Base-by-base conservation (phyloP, 805 yeast species). In the Candida hispaniensis region DNA sequence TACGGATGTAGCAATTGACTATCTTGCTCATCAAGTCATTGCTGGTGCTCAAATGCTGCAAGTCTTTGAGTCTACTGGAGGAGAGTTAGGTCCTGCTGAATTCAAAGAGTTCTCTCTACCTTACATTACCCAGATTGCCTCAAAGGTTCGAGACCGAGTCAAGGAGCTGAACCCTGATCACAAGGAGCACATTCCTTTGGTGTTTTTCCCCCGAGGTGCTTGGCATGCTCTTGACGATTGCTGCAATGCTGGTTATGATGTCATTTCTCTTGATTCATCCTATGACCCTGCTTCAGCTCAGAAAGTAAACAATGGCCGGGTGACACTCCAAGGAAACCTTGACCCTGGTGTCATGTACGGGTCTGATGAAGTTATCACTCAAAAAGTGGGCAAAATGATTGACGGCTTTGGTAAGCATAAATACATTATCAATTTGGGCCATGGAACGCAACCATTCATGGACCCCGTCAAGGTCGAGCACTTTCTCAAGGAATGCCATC, bases 21-120 rank as follows among this genome's bases (percentile, higher is more conserved):
- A 88, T 52, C 67, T 91, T 50, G 93, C 94, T 3, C 80, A 77
- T 50, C 98, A 91, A 60, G 94, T 91, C 27, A 73, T 75, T 46
- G 98, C 98, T 2, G 98, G 98, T 47, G 97, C 97, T 20, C 98
- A 91, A 63, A 85, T 91, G 76, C 67, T 91, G 42, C 98, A 91
- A 60, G 85, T 91, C 20, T 91, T 91, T 53, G 98, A 91, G 54
- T 79, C 94, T 21, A 86, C 95, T 94, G 98, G 94, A 39, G 94
- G 97, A 34, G 97, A 91, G 60, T 67, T 91, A 40, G 91, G 94
- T 1, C 93, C 95, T 8, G 63, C 63, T 34, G 98, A 91, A 51
- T 91, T 88, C 59, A 67, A 68, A 43, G 86, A 80, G 55, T 91
- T 85, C 57, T 77, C 93, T 4, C 69, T 88, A 50, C 97, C 97